Evolutionary conservation across 1,284 basidiomycete genomes (phyloP), one percentile per base, ranked within the genome.

Genomic region (Boletellus sp.): DNA sequence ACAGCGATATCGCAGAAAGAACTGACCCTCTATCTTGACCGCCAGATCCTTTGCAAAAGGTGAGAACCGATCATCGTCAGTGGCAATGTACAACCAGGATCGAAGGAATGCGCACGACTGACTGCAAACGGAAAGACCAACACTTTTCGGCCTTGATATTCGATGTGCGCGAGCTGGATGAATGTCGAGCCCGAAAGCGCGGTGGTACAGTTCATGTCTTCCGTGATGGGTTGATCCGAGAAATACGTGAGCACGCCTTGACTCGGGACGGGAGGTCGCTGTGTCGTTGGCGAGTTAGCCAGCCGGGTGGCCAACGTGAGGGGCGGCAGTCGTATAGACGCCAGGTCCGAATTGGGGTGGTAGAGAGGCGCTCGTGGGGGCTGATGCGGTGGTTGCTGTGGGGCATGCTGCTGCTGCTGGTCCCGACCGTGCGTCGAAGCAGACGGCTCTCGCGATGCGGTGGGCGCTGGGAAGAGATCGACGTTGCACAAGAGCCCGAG

Each of bases 41-140:
- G 76, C 76, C 26, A 82, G 64, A 50, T 82, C 83, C 71, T 72
- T 52, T 22, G 13, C 13, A 13, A 13, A 32, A 32, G 7, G 13
- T 6, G 12, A 32, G 30, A 28, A 13, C 30, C 30, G 13, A 32
- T 32, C 30, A 5, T 13, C 37, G 54, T 55, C 37, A 56, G 44
- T 54, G 6, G 32, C 49, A 15, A 13, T 15, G 33, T 1, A 24
- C 15, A 12, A 4, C 11, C 16, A 22, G 16, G 19, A n/a, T 35
- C 42, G 47, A 54, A 42, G 24, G 49, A 59, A 51, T 3, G 30
- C 19, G 41, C 24, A 44, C 35, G 8, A 75, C 81, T 55, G 56
- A 87, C 86, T 30, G 86, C 74, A 64, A 89, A 89, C 30, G 85
- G 83, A 58, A 89, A 90, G 53, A 89, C 75, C n/a, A 88, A 66